phyloP scores from a whole-genome alignment of 331 rosid genomes.

The Prunus yedoensis region DNA sequence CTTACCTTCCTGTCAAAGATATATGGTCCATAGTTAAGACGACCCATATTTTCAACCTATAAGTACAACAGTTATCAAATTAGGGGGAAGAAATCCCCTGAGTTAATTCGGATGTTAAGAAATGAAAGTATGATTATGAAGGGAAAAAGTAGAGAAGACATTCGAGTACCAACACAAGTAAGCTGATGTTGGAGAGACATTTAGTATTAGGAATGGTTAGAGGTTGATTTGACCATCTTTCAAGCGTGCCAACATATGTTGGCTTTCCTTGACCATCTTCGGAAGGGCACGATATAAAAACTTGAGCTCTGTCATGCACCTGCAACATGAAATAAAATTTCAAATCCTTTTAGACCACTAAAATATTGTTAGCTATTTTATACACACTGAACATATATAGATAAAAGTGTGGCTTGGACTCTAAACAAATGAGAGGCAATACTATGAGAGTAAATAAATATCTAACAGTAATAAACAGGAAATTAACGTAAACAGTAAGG shows the following conservation, averaged over 20 bases:
- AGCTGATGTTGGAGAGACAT: slow-evolving; percentile 53
- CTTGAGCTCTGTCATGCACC: slow-evolving; percentile 98
- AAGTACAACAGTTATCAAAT: slow-evolving; percentile 23
- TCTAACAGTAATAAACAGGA: background rate
- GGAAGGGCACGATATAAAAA: slow-evolving; percentile 64
- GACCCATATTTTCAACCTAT: slow-evolving; percentile 96
- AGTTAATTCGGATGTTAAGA: background rate
- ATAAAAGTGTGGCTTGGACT: slow-evolving; percentile 3
- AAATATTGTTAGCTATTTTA: background rate
- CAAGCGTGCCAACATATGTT: slow-evolving; percentile 66
- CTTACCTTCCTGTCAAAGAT: slow-evolving; percentile 80
- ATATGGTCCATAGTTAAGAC: slow-evolving; percentile 74
- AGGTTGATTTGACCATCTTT: slow-evolving; percentile 62
- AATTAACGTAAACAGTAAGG: background rate
- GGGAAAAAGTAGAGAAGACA: slow-evolving; percentile 3
- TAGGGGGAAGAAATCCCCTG: background rate
- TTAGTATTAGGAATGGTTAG: slow-evolving; percentile 60
- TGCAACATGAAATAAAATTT: slow-evolving; percentile 33
- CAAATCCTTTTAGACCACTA: slow-evolving; percentile 12
- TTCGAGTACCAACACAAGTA: slow-evolving; percentile 64
- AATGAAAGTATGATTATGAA: slow-evolving; percentile 1
- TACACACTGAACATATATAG: background rate
- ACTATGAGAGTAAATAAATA: slow-evolving; percentile 8
- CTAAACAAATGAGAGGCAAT: background rate
- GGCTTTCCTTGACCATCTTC: slow-evolving; percentile 46